Base-by-base conservation (phyloP, 139 green algal genomes). In the Limnomonas spitsbergensis region DNA sequence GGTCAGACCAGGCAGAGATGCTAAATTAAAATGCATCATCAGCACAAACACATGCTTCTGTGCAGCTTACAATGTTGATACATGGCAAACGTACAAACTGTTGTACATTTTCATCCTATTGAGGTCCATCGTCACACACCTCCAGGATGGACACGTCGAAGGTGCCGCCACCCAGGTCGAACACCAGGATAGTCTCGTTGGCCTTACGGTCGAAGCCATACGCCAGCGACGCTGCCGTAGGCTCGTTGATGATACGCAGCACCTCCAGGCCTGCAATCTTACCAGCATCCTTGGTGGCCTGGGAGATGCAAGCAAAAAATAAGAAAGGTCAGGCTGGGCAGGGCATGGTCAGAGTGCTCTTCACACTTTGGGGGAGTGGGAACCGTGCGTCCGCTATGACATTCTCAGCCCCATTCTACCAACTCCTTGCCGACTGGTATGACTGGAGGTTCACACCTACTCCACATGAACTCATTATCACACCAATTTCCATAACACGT, bases 221-320 rank as follows among this genome's bases (percentile, higher is more conserved):
- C 0, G 96, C 96, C 69, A 99, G 88, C 0, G 96, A 98, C 1
- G 96, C 96, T 24, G 96, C 96, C 1, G 96, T 99, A 53, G 96
- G 96, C 93, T 99, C 96, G 83, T 99, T 99, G 88, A 99, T 98
- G 89, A 99, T 99, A 71, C 96, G 92, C 83, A 99, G 92, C 42
- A 99, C 96, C 53, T 99, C 95, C 29, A 99, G 76, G 69, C 96
- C 96, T 29, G 94, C 96, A 81, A 99, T 99, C 74, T 90, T 92
- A 35, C 95, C 89, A 32, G 89, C 87, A 75, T 93, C 89, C 85
- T 93, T 93, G 69, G 89, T 93, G 39, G 89, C 89, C 84, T 88
- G 34, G 31, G 53, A 7, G 20, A 69, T 42, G 26, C 34, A 4
- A 40, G 34, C 40, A 69, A 70, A 3, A n/a, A 69, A n/a, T 29